Conservation (phyloP, 805 yeast species). For the Nakazawaea anatomiae region DNA sequence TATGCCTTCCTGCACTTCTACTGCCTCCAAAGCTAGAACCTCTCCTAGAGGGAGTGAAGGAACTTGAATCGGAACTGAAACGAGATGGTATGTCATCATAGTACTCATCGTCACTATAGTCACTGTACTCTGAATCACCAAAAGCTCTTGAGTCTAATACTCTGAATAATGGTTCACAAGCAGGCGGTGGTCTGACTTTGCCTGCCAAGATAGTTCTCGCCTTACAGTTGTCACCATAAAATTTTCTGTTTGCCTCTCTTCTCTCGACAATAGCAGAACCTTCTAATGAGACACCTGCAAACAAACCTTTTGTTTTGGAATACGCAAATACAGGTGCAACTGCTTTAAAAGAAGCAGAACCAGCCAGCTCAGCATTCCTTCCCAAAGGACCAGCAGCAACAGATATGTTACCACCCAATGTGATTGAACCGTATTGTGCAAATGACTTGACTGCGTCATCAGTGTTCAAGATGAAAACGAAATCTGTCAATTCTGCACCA, state of each 20-base stretch:
- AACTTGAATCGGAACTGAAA: slow-evolving; percentile 53
- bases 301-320: slow-evolving; percentile 92
- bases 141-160: slow-evolving; percentile 84
- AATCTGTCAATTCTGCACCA: slow-evolving; percentile 95
- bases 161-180: slow-evolving; percentile 80
- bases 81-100: slow-evolving; percentile 73
- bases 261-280: slow-evolving; percentile 96
- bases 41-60: slow-evolving; percentile 21
- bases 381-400: slow-evolving; percentile 98
- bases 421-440: slow-evolving; percentile 89
- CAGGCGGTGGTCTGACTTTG: slow-evolving; percentile 88
- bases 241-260: slow-evolving; percentile 93
- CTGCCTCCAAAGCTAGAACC: slow-evolving; percentile 11
- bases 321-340: slow-evolving; percentile 91
- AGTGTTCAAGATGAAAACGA: slow-evolving; percentile 86
- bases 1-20: slow-evolving; percentile 11
- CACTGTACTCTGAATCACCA: slow-evolving; percentile 43
- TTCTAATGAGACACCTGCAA: slow-evolving; percentile 95
- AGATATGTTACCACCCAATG: slow-evolving; percentile 91
- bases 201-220: slow-evolving; percentile 85
- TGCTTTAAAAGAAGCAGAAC: slow-evolving; percentile 79
- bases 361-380: slow-evolving; percentile 96
- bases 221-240: slow-evolving; percentile 83
- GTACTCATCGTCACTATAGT: slow-evolving; percentile 54
- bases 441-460: slow-evolving; percentile 87